Evolutionary conservation across 1,284 basidiomycete species (phyloP).

Genomic region (Cryptococcus deneoformans): DNA sequence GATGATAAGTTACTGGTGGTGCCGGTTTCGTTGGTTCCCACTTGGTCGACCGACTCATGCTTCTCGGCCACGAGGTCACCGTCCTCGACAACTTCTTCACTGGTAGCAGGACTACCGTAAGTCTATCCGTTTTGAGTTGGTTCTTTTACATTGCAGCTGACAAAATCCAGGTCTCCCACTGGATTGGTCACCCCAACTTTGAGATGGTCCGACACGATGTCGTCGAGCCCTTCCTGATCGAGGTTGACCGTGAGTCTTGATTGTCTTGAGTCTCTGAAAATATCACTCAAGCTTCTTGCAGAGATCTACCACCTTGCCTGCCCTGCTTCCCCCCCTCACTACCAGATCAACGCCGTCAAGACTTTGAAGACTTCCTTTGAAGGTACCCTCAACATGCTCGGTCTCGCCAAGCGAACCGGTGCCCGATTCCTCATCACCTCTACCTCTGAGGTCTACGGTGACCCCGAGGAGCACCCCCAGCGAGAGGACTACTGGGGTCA

Average conservation of each 20-base stretch:
- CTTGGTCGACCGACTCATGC: conserved; percentile 94
- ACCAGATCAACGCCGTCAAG: conserved; percentile 93
- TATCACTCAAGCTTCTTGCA: conserved; percentile 34
- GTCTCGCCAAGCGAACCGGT: conserved; percentile 95
- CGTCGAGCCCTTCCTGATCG: conserved; percentile 93
- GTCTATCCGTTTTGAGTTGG: conserved; percentile 2
- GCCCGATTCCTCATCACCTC: conserved; percentile 94
- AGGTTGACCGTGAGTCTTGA: conserved; percentile 76
- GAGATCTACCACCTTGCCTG: conserved; percentile 97
- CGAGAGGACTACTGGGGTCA: conserved; percentile 96
- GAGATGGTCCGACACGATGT: conserved; percentile 97
- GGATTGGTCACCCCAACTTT: conserved; percentile 92
- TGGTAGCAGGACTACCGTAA: conserved; percentile 86
- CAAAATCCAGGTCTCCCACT: conserved; percentile 59
- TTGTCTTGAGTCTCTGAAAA: not conserved
- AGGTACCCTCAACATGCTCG: conserved; percentile 97
- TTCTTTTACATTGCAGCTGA: not conserved
- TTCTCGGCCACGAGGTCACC: conserved; percentile 95
- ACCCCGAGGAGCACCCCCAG: conserved; percentile 96
- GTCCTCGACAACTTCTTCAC: conserved; percentile 99
- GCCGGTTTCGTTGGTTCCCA: conserved; percentile 98
- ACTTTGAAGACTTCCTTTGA: conserved; percentile 98
- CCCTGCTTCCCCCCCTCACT: conserved; percentile 94
- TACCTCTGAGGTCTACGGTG: conserved; percentile 92
- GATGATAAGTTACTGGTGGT: conserved; percentile 66